Conservation (phyloP, 2,329 filamentous ascomycete species). For the Colletotrichum kahawae region DNA sequence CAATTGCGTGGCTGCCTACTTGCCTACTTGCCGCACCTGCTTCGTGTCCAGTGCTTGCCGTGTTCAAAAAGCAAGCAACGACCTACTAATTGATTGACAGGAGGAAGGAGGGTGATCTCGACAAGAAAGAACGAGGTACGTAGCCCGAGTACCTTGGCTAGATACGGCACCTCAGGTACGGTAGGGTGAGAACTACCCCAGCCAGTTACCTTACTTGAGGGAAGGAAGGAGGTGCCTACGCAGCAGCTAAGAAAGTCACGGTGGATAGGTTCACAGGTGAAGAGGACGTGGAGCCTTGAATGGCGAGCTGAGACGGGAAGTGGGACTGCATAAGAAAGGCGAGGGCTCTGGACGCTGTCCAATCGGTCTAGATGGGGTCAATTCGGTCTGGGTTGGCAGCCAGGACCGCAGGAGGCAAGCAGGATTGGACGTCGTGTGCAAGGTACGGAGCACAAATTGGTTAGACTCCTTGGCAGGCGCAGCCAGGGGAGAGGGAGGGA, state of each 20-base stretch:
- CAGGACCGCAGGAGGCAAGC: neutral
- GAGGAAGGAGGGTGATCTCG: neutral
- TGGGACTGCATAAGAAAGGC: neutral
- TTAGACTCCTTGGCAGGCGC: neutral
- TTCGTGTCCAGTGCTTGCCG: neutral
- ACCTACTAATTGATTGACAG: neutral
- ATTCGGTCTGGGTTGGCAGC: conserved; percentile 4
- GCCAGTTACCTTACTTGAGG: neutral
- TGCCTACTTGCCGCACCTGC: neutral
- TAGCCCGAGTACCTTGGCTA: neutral
- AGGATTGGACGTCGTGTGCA: conserved; percentile 2
- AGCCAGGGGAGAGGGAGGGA: neutral
- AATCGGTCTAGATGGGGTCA: conserved; percentile 2
- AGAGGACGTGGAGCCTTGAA: neutral
- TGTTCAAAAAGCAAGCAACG: neutral
- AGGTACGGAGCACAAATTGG: conserved; percentile 9
- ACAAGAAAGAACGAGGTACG: neutral
- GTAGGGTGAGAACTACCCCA: neutral
- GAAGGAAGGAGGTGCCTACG: neutral
- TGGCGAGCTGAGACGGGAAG: conserved; percentile 16
- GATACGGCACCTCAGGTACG: neutral
- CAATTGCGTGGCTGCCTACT: neutral
- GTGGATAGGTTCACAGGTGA: neutral
- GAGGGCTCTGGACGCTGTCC: neutral
- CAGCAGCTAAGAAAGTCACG: neutral